Evolutionary conservation across 306 rosid species (phyloP).

Genomic region (Lupinus albus): DNA sequence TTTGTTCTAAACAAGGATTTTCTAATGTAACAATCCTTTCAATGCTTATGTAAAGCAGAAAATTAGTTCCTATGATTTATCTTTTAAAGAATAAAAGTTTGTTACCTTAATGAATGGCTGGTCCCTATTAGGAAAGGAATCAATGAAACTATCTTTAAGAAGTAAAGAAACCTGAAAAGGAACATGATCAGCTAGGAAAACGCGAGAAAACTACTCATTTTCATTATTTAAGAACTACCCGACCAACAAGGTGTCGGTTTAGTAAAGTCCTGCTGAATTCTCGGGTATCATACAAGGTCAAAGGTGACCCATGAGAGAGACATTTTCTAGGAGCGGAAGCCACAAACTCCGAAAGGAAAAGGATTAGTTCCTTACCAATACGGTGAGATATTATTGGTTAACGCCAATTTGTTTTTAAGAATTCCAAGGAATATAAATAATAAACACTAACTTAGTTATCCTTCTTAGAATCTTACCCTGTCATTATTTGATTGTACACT

Average conservation of each 20-base stretch:
- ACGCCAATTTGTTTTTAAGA: background rate
- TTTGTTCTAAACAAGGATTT: no score
- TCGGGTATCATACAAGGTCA: no score
- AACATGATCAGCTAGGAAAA: constrained; percentile 37
- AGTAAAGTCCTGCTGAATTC: no score
- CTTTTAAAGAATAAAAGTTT: constrained; percentile 18
- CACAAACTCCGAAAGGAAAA: no score
- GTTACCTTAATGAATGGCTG: constrained; percentile 86
- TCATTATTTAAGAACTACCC: constrained; percentile 24
- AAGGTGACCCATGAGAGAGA: no score
- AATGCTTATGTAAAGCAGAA: constrained; percentile 16
- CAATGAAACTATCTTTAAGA: constrained; percentile 90
- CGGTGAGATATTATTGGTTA: no score
- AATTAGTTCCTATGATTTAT: background rate
- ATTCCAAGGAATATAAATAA: constrained; percentile 28
- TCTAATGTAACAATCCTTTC: constrained; percentile 21
- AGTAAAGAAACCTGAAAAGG: constrained; percentile 89
- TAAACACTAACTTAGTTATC: constrained; percentile 31
- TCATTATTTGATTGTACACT: constrained; percentile 82
- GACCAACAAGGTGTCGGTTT: no score
- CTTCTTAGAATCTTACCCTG: constrained; percentile 59
- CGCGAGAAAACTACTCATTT: constrained; percentile 16
- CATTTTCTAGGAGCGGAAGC: no score
- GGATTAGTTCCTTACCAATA: no score
- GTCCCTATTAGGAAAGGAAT: constrained; percentile 81